Base-by-base conservation (phyloP, 495 filamentous ascomycete genomes). In the Aeminium ludgeri region DNA sequence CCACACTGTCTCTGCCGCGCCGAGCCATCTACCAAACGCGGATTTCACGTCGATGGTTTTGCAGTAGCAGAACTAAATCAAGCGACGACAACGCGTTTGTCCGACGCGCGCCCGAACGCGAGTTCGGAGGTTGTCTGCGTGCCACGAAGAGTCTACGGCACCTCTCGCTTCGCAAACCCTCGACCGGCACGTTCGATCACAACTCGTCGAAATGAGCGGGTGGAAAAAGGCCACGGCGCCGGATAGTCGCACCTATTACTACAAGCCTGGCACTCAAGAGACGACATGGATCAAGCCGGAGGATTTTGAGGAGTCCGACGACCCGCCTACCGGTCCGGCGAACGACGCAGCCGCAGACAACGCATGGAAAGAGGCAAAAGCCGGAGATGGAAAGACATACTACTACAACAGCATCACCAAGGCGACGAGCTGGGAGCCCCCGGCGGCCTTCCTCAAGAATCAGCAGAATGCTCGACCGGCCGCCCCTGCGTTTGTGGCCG, bases 261-360 rank as follows among this genome's bases (percentile, higher is more conserved):
- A 85, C 64, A 92, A 96, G 59, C 62, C 73, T 3, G 63, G 77
- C 45, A 93, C 85, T 3, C 86, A 89, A 54, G 78, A 67, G 25
- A 95, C 87, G 23, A 80, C 86, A 73, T 97, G 89, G 89, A 76
- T 74, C 30, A 95, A 94, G 61, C 89, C 89, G 15, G 68, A 74
- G 47, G 91, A 87, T 30, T 58, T 95, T 20, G 42, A 41, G 6
- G 36, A 27, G 6, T 30, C 15, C n/a, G 30, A 29, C 1, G 23
- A 16, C 11, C 13, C 42, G 16, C 6, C 42, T n/a, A 20, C 36
- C 1, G 6, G 30, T 10, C 25, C 36, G 12, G 17, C 41, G 10
- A 36, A 44, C 33, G 36, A 30, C 15, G 35, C 36, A 12, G 17
- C 43, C 2, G 13, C 40, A 10, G 40, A 43, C 20, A 40, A 17